phyloP scores from a whole-genome alignment of 495 filamentous ascomycete species.

The Pyrenopolyporus hunteri region DNA sequence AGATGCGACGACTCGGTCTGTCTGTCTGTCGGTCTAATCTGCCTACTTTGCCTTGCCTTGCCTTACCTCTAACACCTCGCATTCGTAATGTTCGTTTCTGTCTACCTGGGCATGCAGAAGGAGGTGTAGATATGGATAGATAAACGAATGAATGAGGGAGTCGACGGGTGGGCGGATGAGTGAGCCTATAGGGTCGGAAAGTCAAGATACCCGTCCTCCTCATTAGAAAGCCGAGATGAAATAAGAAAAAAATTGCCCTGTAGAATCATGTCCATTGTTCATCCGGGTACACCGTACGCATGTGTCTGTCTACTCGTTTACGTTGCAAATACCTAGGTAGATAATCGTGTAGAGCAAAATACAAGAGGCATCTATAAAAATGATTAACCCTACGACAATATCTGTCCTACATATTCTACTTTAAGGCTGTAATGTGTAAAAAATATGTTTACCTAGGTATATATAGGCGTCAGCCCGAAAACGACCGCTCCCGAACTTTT shows the following conservation, averaged over 20 bases:
- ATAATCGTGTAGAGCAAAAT: too few species aligned
- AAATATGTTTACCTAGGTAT: background rate
- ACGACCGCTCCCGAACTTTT: constrained; percentile 19
- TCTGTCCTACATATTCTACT: too few species aligned
- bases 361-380: too few species aligned
- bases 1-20: constrained; percentile 29
- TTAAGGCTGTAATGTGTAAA: too few species aligned
- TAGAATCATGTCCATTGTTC: background rate
- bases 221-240: background rate
- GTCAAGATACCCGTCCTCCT: background rate
- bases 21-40: background rate
- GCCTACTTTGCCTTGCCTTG: too few species aligned
- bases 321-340: too few species aligned
- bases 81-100: background rate
- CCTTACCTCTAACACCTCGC: background rate
- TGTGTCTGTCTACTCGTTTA: too few species aligned
- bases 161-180: background rate
- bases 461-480: constrained; percentile 4
- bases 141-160: background rate
- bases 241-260: background rate
- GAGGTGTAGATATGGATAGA: background rate
- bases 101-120: too few species aligned
- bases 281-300: background rate
- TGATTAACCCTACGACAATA: too few species aligned
- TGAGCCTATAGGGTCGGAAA: background rate